Evolutionary conservation across 2,329 filamentous ascomycete species (phyloP), one percentile per base, ranked within the genome.

Genomic region (Neofusicoccum laricinum): DNA sequence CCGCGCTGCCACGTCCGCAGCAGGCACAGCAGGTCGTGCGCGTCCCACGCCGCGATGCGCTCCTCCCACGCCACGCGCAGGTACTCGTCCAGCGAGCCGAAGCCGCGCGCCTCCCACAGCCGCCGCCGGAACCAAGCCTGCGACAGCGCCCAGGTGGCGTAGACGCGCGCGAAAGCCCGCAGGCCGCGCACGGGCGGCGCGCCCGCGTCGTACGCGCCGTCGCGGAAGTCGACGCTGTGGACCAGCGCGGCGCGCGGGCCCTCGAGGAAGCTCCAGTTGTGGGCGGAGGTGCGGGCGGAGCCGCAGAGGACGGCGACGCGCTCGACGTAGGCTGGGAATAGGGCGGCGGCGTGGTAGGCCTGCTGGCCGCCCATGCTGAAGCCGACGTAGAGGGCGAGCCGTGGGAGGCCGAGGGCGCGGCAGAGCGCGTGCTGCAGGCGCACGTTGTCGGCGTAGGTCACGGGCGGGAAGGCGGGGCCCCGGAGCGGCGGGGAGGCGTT

Each of bases 321-420:
- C 15, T 53, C 79, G 45, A 80, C 76, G 34, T 85, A 83, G n/a
- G 78, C 76, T 0, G 84, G 83, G 62, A 79, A 82, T 50, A 84
- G 76, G 1, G 79, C 76, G 4, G 77, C 71, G 82, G 82, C 83
- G 67, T 86, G 81, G 63, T 83, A 86, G 2, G 82, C 78, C 63
- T 84, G 80, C 21, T 80, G 81, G 1, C 82, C 84, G 41, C 84
- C 84, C 84, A 86, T 85, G 53, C 81, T 84, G 78, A 85, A 86
- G 1, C 84, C 84, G 2, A 85, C 69, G 36, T 85, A 80, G 10
- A 80, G 78, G 14, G 81, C 77, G 0, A 84, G 74, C 40, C 77
- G 73, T 12, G 69, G 68, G 14, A 86, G 71, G 1, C 77, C 77
- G 0, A 86, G 75, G 3, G 73, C 69, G 49, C 79, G 66, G 4